Base-by-base conservation (phyloP, 2,329 filamentous ascomycete species). In the Mycosphaerella sp. region DNA sequence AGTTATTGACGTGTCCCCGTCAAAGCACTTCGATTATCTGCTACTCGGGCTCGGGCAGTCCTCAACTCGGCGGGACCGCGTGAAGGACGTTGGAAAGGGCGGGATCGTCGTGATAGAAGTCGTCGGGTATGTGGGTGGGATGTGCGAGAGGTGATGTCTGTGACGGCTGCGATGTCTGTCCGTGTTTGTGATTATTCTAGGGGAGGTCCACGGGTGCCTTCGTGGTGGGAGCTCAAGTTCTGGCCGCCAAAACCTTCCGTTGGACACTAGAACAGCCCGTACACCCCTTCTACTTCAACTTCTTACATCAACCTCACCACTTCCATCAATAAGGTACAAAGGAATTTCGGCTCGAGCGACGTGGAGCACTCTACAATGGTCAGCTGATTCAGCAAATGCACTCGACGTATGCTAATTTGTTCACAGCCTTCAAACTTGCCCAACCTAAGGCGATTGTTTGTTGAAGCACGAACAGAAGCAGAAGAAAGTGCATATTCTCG, bases 401-500 rank as follows among this genome's bases (percentile, higher is more conserved):
- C 11, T 32, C 10, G n/a, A n/a, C 11, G 12, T 17, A 6, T 32
- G 40, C 48, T 50, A 14, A 50, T 14, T 21, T 14, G 9, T n/a
- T 12, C 4, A 51, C 41, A 78, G 75, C 67, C 87, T 76, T 87
- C 86, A 39, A 91, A 84, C 69, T 82, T 97, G 49, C 93, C 93
- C 36, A 97, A 98, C 69, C 80, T 98, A n/a, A 85, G 93, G 48
- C 87, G 93, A 11, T 84, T 98, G 56, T 97, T 98, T 68, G 92
- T 96, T 50, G 92, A 97, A 74, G 87, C 92, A 32, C 82, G 93
- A 55, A 91, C 89, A 2, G 92, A 97, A 67, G 85, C 87, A 51
- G 93, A 98, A 71, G 93, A 97, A 72, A 87, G 93, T 70, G 87
- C 90, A 57, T 93, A 97, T 63, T 97, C 93, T 11, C 80, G 93